A percentile compares a stretch with the other conserved stretches of the same genome.
Evolutionary conservation across 75 land plant species (phyloP).

Genomic region (Pinus taeda): DNA sequence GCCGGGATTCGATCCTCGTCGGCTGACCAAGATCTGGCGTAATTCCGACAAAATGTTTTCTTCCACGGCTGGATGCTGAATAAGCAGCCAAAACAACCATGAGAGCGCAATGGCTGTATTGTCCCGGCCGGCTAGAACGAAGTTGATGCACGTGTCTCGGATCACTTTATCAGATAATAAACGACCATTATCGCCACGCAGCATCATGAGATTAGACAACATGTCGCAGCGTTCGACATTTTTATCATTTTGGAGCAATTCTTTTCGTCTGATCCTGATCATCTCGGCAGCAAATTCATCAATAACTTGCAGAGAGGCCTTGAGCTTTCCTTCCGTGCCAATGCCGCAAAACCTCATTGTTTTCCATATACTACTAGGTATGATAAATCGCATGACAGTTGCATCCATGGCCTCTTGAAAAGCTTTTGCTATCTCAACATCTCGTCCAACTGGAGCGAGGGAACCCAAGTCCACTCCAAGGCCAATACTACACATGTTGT

Average conservation of each 20-base stretch:
- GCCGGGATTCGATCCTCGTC: background rate
- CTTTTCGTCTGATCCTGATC: conserved; percentile 41
- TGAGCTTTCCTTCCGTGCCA: conserved; percentile 59
- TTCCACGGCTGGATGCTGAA: conserved; percentile 48
- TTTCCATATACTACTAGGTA: conserved; percentile 63
- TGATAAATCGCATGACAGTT: conserved; percentile 47
- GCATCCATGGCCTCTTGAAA: conserved; percentile 61
- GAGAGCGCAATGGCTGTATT: conserved; percentile 75
- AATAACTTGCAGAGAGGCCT: conserved; percentile 32
- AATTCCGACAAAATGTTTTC: conserved; percentile 60
- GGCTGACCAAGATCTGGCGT: conserved; percentile 1
- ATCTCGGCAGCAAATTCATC: conserved; percentile 54
- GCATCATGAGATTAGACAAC: conserved; percentile 49
- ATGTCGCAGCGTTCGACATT: conserved; percentile 36
- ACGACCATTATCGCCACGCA: conserved; percentile 42
- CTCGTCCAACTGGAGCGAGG: conserved; percentile 12
- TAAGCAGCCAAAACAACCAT: conserved; percentile 83
- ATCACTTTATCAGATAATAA: conserved; percentile 60
- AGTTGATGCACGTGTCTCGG: conserved; percentile 77
- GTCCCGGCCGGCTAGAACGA: conserved; percentile 81
- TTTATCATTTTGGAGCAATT: conserved; percentile 13
- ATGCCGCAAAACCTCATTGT: conserved; percentile 36
- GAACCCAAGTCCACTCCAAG: conserved; percentile 22
- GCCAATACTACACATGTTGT: conserved; percentile 18
- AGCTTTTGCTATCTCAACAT: conserved; percentile 17